phyloP scores from a whole-genome alignment of 2,329 filamentous ascomycete species.

The Nemania sp. region DNA sequence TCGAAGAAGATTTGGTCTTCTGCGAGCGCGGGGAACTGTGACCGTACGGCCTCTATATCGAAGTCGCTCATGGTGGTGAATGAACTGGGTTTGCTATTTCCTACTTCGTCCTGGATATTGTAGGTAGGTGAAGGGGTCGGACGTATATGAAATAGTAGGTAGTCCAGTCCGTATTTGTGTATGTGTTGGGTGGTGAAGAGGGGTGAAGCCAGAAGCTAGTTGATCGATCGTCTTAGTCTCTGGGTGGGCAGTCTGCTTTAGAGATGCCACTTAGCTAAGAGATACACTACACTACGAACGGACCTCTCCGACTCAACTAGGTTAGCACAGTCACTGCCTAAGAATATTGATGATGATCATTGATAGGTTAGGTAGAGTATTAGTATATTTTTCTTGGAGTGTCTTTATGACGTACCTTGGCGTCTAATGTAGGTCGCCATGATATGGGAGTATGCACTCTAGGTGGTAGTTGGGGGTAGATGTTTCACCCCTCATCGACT shows the following conservation, averaged over 20 bases:
- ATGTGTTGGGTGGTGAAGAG: neutral
- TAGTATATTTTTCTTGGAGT: neutral
- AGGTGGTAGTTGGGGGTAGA: constrained; percentile 10
- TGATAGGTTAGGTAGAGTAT: neutral
- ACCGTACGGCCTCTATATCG: constrained; percentile 59
- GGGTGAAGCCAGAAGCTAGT: neutral
- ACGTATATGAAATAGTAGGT: too few relatives aligned
- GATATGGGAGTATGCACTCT: neutral
- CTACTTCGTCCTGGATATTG: neutral
- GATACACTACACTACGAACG: neutral
- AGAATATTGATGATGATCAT: neutral
- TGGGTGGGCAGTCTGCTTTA: too few relatives aligned
- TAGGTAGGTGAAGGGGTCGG: too few relatives aligned
- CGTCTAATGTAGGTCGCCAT: neutral
- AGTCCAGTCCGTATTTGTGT: too few relatives aligned
- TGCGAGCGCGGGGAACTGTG: constrained; percentile 69
- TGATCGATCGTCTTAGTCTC: neutral
- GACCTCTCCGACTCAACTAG: neutral
- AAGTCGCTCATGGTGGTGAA: constrained; percentile 45
- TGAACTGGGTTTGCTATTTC: neutral
- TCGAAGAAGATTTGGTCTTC: constrained; percentile 74
- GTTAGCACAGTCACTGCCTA: too few relatives aligned
- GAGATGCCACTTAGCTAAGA: too few relatives aligned
- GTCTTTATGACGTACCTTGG: neutral
- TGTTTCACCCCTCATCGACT: constrained; percentile 6